phyloP scores from a whole-genome alignment of 768 basidiomycete species.

The Mrakia frigida region DNA sequence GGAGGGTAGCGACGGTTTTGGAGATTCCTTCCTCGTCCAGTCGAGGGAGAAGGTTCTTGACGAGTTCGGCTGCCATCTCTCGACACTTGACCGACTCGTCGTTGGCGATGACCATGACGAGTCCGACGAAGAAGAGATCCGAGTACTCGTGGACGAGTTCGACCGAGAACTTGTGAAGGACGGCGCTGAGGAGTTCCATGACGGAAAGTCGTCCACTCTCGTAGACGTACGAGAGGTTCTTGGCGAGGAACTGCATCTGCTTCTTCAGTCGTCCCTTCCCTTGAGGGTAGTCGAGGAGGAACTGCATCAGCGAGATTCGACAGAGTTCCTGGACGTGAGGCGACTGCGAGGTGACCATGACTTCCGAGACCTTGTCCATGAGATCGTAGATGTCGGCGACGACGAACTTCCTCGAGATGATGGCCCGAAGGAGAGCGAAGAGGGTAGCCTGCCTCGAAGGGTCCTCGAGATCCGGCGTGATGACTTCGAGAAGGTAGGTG shows the following conservation, averaged over 20 bases:
- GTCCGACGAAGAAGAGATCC: conserved; percentile 81
- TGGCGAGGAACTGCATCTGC: conserved; percentile 85
- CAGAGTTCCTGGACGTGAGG: conserved; percentile 85
- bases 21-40: conserved; percentile 59
- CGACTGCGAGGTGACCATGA: conserved; percentile 91
- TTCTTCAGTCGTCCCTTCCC: conserved; percentile 82
- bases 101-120: conserved; percentile 90
- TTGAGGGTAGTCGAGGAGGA: conserved; percentile 95
- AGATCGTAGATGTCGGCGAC: conserved; percentile 95
- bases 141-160: conserved; percentile 69
- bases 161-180: conserved; percentile 76
- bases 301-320: conserved; percentile 80
- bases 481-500: conserved; percentile 73
- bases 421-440: conserved; percentile 82
- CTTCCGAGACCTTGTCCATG: conserved; percentile 85
- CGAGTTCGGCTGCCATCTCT: conserved; percentile 76
- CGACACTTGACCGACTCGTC: conserved; percentile 86
- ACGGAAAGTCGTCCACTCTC: conserved; percentile 90
- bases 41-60: conserved; percentile 68
- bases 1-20: conserved; percentile 63
- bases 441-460: conserved; percentile 74
- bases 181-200: conserved; percentile 80
- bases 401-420: conserved; percentile 83
- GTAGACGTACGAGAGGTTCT: conserved; percentile 82
- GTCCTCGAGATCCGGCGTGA: conserved; percentile 87